Evolutionary conservation across 2,329 filamentous ascomycete genomes (phyloP), one percentile per base, ranked within the genome.

Genomic region (Aspergillus thermomutatus): DNA sequence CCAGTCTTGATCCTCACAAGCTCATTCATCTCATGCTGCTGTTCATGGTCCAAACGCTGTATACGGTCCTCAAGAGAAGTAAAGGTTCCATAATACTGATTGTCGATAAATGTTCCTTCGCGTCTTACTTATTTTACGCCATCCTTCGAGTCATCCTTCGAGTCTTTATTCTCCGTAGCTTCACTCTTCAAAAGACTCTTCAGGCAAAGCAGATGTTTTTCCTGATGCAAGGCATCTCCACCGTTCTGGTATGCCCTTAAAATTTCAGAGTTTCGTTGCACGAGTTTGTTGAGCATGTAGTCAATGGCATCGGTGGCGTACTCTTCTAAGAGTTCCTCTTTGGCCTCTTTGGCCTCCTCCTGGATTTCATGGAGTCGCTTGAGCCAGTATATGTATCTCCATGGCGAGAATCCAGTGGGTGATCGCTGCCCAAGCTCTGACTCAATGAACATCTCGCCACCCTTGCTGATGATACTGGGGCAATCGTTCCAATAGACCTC

Each of bases 361-460:
- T 53, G 52, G 31, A 67, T 64, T 28, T 64, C 55, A 59, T 66
- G 62, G 2, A 68, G 56, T 52, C 64, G 60, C 59, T 64, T 68
- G 3, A 69, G 53, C 66, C 66, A 69, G 59, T 53, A 69, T 56
- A 69, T 60, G 5, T 53, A 68, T 60, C 66, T 64, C 66, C 62
- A 69, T 19, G 63, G 64, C 6, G 57, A 55, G 49, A 69, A 65
- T 48, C 64, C 66, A 54, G 53, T 26, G 5, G 60, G 62, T 40
- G 64, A 54, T 54, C 62, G 66, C 54, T 60, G 52, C 7, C 66
- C 66, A 5, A 68, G 57, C 28, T 64, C 64, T 0, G 66, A 68
- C 41, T 64, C 40, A n/a, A 64, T 4, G 45, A 68, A 68, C 11
- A 25, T 11, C 34, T 49, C 23, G 4, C 65, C 65, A 49, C 62